Evolutionary conservation across 2,329 filamentous ascomycete genomes (phyloP).

Genomic region (Penicillium paneum): DNA sequence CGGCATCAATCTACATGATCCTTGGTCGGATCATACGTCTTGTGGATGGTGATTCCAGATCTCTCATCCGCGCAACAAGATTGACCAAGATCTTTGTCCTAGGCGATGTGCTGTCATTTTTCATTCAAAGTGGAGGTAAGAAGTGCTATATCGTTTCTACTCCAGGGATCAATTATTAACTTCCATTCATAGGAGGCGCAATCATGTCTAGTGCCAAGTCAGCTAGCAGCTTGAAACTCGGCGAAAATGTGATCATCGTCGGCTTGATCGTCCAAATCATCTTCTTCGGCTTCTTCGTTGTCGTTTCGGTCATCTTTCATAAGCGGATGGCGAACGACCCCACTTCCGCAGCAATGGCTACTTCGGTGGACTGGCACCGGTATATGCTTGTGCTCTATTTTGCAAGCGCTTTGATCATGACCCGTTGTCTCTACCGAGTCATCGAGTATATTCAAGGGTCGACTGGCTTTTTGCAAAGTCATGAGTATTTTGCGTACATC

Average conservation of each 20-base stretch:
- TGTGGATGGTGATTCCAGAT: too few species aligned
- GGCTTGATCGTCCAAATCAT: slow-evolving; percentile 58
- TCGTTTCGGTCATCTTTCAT: slow-evolving; percentile 52
- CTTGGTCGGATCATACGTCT: too few species aligned
- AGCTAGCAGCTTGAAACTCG: slow-evolving; percentile 5
- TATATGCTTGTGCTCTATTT: slow-evolving; percentile 19
- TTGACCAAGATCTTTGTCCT: not conserved
- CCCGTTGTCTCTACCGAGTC: slow-evolving; percentile 32
- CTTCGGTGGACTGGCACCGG: not conserved
- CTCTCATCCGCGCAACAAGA: too few species aligned
- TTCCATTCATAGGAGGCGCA: not conserved
- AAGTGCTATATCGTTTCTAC: too few species aligned
- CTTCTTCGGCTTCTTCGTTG: slow-evolving; percentile 56
- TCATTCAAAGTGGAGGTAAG: slow-evolving; percentile 11
- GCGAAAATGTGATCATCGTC: slow-evolving; percentile 48
- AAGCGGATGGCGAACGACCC: slow-evolving; percentile 32
- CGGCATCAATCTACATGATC: too few species aligned
- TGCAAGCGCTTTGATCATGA: slow-evolving; percentile 27
- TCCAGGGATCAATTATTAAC: not conserved
- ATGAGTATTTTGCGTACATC: too few species aligned
- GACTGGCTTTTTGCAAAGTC: too few species aligned
- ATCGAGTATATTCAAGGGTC: slow-evolving; percentile 28
- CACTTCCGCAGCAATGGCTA: not conserved
- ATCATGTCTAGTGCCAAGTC: slow-evolving; percentile 9
- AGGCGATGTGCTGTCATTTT: not conserved